Conservation (phyloP, 768 basidiomycete species). For the Boletus sensibilis region DNA sequence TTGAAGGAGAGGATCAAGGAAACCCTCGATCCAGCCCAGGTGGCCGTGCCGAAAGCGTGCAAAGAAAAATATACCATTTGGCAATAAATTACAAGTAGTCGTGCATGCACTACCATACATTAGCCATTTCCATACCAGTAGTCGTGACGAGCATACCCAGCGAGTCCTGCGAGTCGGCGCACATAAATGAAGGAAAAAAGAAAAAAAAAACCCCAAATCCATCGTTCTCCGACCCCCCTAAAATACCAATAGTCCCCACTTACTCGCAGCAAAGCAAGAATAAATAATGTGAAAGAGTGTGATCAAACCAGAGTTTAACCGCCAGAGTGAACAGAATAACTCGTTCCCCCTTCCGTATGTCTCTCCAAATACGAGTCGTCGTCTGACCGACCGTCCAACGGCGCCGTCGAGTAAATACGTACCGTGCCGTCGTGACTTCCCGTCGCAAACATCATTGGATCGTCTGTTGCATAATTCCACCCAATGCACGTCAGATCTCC, state of each 20-base stretch:
- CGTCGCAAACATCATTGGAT: constrained; percentile 57
- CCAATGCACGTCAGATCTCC: constrained; percentile 79
- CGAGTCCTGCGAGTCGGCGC: constrained; percentile 10
- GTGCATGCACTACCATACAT: constrained; percentile 27
- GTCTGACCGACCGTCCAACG: constrained; percentile 24
- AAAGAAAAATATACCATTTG: constrained; percentile 10
- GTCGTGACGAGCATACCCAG: constrained; percentile 8
- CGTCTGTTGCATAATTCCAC: constrained; percentile 68
- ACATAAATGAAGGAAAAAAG: constrained; percentile 23
- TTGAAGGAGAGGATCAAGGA: too few relatives aligned
- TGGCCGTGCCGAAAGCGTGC: background rate
- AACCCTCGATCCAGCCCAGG: constrained; percentile 1
- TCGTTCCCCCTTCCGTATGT: constrained; percentile 26
- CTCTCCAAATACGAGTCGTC: constrained; percentile 26
- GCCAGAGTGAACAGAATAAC: constrained; percentile 29
- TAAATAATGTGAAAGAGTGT: background rate
- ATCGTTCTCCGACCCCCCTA: constrained; percentile 13
- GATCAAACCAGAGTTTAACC: constrained; percentile 16
- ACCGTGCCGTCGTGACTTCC: constrained; percentile 77
- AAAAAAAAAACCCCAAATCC: background rate
- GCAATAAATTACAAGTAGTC: constrained; percentile 20
- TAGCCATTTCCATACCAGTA: constrained; percentile 27
- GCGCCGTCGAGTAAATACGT: constrained; percentile 63
- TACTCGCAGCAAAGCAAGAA: background rate
- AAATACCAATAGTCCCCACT: constrained; percentile 7